phyloP scores from a whole-genome alignment of 2,329 filamentous ascomycete species.

The Hawksworthiomyces lignivorus region DNA sequence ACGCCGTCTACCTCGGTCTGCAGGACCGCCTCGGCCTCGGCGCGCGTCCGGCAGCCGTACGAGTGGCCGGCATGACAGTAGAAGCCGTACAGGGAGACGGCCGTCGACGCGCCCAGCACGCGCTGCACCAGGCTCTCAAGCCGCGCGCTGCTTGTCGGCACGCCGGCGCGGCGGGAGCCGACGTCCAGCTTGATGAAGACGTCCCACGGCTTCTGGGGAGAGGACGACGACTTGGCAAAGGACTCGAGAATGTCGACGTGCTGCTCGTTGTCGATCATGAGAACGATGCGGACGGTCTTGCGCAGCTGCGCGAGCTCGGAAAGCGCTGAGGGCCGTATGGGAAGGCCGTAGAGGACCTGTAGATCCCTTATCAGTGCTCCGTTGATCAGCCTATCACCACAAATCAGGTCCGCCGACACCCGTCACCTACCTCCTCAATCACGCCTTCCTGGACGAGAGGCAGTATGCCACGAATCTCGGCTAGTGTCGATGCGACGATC shows the following conservation, averaged over 20 bases:
- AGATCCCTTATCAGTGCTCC: too few relatives aligned
- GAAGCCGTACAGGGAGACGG: slow-evolving; percentile 47
- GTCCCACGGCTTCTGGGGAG: slow-evolving; percentile 28
- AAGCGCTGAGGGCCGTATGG: slow-evolving; percentile 54
- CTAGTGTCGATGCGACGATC: too few relatives aligned
- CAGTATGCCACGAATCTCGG: too few relatives aligned
- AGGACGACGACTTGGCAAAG: neutral
- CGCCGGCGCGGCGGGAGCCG: slow-evolving; percentile 66
- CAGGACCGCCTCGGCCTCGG: slow-evolving; percentile 48
- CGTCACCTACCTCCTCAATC: too few relatives aligned
- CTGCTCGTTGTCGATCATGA: slow-evolving; percentile 61
- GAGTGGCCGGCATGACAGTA: slow-evolving; percentile 69
- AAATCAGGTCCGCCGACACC: too few relatives aligned
- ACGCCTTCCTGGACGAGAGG: too few relatives aligned
- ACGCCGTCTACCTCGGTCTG: slow-evolving; percentile 51
- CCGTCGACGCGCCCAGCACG: slow-evolving; percentile 25
- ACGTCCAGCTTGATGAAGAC: slow-evolving; percentile 70
- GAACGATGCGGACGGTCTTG: slow-evolving; percentile 51
- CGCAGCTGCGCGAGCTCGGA: slow-evolving; percentile 46
- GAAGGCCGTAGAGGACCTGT: slow-evolving; percentile 64
- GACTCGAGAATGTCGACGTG: slow-evolving; percentile 41
- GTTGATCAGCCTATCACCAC: too few relatives aligned
- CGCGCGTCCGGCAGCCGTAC: slow-evolving; percentile 50
- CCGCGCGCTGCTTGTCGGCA: slow-evolving; percentile 38
- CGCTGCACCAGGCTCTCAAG: neutral